These are phyloP conservation scores for Jatropha podagrica DNA, from an alignment of 441 rosid genomes.

Conservation along the genomic window DNA sequence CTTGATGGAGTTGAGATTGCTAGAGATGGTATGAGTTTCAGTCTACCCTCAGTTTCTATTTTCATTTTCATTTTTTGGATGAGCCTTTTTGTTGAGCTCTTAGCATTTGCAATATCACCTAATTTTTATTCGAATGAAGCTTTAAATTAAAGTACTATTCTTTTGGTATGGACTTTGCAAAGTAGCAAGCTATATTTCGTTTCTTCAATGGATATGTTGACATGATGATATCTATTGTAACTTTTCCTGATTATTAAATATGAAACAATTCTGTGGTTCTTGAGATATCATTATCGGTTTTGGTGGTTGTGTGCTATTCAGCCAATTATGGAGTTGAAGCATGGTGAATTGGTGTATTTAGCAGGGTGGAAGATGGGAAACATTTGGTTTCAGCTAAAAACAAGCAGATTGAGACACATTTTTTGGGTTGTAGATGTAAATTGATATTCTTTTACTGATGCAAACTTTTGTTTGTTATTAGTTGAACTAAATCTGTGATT, in stretches of 20 bases:
- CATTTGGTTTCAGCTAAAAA: background rate
- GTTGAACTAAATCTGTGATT: background rate
- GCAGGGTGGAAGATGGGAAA: background rate
- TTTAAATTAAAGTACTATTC: background rate
- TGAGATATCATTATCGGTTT: background rate
- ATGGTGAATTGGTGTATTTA: background rate
- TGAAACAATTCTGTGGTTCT: background rate
- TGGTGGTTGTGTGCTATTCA: background rate
- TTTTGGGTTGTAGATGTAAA: background rate
- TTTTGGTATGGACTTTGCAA: background rate
- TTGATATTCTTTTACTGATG: background rate
- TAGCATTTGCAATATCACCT: background rate
- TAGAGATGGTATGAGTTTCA: background rate
- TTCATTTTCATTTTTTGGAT: background rate
- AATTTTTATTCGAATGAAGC: background rate
- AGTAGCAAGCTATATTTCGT: background rate
- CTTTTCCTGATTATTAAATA: background rate
- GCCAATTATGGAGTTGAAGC: background rate
- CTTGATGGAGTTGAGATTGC: background rate
- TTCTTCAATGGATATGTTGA: background rate
- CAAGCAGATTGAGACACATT: background rate
- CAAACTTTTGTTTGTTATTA: background rate
- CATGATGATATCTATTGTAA: background rate
- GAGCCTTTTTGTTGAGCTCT: background rate
- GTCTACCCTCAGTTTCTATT: background rate